Evolutionary conservation across 306 rosid genomes (phyloP).

Genomic region (Vigna radiata): DNA sequence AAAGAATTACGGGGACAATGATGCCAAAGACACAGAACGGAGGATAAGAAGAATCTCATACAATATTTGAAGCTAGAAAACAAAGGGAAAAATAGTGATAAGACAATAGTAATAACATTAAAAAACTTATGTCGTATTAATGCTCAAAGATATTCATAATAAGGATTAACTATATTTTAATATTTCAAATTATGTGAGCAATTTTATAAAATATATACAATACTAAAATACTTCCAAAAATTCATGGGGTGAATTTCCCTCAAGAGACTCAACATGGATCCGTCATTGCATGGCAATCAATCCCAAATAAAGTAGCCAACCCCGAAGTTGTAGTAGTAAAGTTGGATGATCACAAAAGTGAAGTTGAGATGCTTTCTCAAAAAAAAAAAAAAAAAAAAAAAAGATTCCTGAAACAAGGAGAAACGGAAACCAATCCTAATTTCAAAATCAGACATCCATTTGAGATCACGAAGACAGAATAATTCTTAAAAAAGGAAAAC

Average conservation of each 20-base stretch:
- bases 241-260: background rate
- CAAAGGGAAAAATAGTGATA: background rate
- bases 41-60: background rate
- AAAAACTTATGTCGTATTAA: background rate
- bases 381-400: background rate
- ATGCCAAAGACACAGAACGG: background rate
- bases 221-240: background rate
- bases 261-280: background rate
- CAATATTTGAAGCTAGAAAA: background rate
- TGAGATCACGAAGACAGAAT: background rate
- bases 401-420: background rate
- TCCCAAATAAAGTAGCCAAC: background rate
- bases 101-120: background rate
- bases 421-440: background rate
- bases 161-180: background rate
- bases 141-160: background rate
- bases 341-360: background rate
- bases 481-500: background rate
- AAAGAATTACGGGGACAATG: background rate
- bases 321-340: background rate
- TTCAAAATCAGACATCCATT: background rate
- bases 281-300: background rate
- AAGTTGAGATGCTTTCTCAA: background rate
- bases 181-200: background rate
- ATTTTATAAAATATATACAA: background rate